Conservation (phyloP, 768 basidiomycete genomes). For the Kwoniella europaea region DNA sequence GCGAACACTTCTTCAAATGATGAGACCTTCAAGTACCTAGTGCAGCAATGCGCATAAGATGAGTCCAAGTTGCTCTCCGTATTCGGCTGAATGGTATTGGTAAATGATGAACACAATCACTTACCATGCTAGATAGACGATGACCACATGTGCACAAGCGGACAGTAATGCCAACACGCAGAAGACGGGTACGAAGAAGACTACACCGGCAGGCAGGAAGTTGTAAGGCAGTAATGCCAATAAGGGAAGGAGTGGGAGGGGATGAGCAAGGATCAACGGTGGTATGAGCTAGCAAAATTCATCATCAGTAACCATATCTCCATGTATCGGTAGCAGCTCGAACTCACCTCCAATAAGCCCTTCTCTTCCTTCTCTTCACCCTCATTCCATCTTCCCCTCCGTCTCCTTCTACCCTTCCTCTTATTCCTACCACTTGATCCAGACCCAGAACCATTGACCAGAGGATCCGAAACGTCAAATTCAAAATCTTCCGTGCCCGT, state of each 20-base stretch:
- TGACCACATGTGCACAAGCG: conserved; percentile 55
- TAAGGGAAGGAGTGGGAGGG: conserved; percentile 52
- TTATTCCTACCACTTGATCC: not conserved
- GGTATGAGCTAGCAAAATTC: conserved; percentile 45
- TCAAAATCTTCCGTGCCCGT: conserved; percentile 26
- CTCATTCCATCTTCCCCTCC: conserved; percentile 31
- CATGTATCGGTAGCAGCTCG: not conserved
- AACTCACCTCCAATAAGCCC: conserved; percentile 44
- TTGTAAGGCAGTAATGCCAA: conserved; percentile 50
- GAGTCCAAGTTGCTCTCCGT: not conserved
- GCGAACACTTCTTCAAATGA: conserved; percentile 55
- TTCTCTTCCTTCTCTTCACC: conserved; percentile 40
- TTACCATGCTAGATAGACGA: conserved; percentile 55
- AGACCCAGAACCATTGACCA: conserved; percentile 18
- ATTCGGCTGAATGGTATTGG: not conserved
- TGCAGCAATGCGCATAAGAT: not conserved
- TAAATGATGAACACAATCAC: conserved; percentile 7
- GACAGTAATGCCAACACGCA: conserved; percentile 50
- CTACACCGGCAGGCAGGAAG: conserved; percentile 55
- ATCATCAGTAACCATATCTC: not conserved
- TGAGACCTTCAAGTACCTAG: conserved; percentile 55
- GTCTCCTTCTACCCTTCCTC: conserved; percentile 15
- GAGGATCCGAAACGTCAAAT: conserved; percentile 24
- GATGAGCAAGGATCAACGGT: conserved; percentile 53
- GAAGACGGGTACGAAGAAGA: conserved; percentile 53